Evolutionary conservation across 441 rosid genomes (phyloP), one percentile per base, ranked within the genome.

Genomic region (Populus hybrid): DNA sequence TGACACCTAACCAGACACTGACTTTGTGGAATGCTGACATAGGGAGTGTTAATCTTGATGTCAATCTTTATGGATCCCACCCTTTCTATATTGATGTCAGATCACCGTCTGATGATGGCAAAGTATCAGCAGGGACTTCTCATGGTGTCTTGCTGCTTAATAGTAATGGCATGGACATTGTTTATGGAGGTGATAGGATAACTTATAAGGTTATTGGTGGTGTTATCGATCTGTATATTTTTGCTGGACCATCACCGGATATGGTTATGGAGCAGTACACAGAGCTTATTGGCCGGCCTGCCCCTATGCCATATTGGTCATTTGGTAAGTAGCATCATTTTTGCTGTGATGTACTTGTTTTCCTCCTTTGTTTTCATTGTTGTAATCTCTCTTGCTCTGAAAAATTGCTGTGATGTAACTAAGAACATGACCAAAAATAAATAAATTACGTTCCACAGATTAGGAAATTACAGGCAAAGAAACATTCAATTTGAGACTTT

Each of bases 231-330:
- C 80, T 94, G 77, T 92, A 91, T 26, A 57, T 91, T 10, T 92
- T 94, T n/a, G 84, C 75, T 0, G 92, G 97, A 30, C 90, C 91
- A 0, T 78, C 91, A n/a, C 95, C 98, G 0, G 86, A 84, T n/a
- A 14, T 34, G 30, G 97, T 94, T n/a, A 77, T 90, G 42, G 75
- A 89, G 80, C 97, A 94, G 81, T 94, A 90, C 66, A 93, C 97
- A 0, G 83, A 84, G 81, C 81, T 94, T 40, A 86, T 93, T 0
- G 98, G 97, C 69, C 87, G 91, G 65, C 94, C 95, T 74, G 87
- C 94, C 5, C 88, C 97, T 16, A 91, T 93, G 97, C 97, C 97
- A 24, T 91, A 91, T 67, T 93, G 97, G 97, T 91, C 97, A 64
- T 89, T 93, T 26, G 94, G 97, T 90, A 79, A 38, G 80, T 66